Evolutionary conservation across 345 rosid genomes (phyloP), one percentile per base, ranked within the genome.

Genomic region (Ceriops tagal): DNA sequence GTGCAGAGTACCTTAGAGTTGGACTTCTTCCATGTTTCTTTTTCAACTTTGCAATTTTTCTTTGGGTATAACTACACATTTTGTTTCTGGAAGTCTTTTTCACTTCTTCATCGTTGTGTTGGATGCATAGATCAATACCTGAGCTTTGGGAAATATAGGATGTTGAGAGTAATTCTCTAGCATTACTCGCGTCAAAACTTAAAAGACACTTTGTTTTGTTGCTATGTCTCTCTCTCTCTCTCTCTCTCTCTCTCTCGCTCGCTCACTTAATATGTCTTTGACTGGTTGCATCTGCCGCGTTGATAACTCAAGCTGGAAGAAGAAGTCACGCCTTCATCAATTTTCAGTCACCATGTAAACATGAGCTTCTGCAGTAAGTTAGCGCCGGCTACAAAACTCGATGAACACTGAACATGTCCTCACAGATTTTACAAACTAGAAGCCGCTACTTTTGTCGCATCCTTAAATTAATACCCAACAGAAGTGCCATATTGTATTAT

Each of bases 1-100:
- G 49, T 13, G 57, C 43, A 75, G 73, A 62, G 52, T 32, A 32
- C 30, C 51, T 62, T 59, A 15, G 32, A 20, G 24, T 56, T 65
- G 47, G 49, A n/a, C 21, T 13, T 60, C 34, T 37, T 22, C 32
- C 20, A 32, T 20, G 1, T 10, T 65, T 8, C 53, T 65, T 21
- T 49, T 37, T 69, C 61, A 62, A 43, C 49, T 43, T 43, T 43
- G 18, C 49, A 43, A 13, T 43, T 43, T 13, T 43, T 43, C 5
- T 64, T 57, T 30, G 52, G 39, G 60, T n/a, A 22, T 30, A 53
- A 53, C 51, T 20, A 13, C 51, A 26, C 58, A 20, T 20, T 53
- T 22, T 35, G 26, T 53, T 13, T 34, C 16, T 30, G 61, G 39
- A 43, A 43, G 19, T 15, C 49, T 10, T 34, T 58, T 61, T 55